Evolutionary conservation across 2,329 filamentous ascomycete genomes (phyloP).

Genomic region (Aphanocladium album): DNA sequence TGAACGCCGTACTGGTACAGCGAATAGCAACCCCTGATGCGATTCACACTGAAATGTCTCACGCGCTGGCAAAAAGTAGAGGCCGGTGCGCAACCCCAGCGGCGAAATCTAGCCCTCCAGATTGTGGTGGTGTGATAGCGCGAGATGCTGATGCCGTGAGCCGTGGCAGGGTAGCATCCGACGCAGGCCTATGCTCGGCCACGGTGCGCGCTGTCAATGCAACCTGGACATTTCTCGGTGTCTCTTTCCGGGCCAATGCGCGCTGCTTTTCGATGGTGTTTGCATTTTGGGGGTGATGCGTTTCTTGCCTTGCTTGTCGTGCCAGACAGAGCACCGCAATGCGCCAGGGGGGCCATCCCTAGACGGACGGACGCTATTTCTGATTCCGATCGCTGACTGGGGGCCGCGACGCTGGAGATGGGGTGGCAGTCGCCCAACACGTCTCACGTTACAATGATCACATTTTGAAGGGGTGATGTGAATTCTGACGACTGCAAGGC

Average conservation of each 20-base stretch:
- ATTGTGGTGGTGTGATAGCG: neutral
- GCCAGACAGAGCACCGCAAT: no score
- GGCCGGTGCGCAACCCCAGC: neutral
- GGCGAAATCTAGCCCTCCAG: neutral
- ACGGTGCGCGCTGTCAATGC: neutral
- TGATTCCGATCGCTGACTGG: neutral
- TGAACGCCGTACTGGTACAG: neutral
- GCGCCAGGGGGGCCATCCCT: no score
- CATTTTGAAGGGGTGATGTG: no score
- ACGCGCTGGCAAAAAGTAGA: neutral
- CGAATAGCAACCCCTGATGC: neutral
- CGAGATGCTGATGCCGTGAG: constrained; percentile 6
- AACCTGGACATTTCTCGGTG: neutral
- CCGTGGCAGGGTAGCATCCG: constrained; percentile 1
- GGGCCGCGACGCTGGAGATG: neutral
- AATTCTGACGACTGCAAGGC: no score
- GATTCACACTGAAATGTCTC: neutral
- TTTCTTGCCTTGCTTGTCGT: no score
- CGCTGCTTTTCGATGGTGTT: neutral
- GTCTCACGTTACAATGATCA: neutral
- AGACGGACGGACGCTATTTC: constrained; percentile 7
- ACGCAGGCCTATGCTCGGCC: neutral
- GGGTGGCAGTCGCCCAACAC: neutral
- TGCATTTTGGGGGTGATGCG: no score
- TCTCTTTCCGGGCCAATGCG: neutral